These are phyloP conservation scores for Tulasnella sp. DNA, from an alignment of 768 basidiomycete species.

Conservation along the genomic window DNA sequence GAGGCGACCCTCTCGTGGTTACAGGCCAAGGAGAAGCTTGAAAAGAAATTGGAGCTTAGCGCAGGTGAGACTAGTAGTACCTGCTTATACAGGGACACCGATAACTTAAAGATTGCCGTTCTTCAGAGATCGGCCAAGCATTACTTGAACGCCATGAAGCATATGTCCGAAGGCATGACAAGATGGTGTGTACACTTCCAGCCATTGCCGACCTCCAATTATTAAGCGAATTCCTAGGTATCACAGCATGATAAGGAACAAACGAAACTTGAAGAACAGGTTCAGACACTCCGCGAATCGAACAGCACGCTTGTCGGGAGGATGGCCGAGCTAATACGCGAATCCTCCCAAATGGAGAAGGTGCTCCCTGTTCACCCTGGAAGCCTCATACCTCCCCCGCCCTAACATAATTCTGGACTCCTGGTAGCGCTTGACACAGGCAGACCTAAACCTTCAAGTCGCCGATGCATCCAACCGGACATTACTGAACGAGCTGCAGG, in stretches of 20 bases:
- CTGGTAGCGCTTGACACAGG: slow-evolving; percentile 66
- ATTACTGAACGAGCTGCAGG: slow-evolving; percentile 68
- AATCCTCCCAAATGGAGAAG: slow-evolving; percentile 61
- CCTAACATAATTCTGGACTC: slow-evolving; percentile 11
- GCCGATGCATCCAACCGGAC: slow-evolving; percentile 74
- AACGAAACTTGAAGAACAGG: slow-evolving; percentile 33
- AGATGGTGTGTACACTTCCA: slow-evolving; percentile 2
- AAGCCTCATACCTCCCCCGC: not conserved
- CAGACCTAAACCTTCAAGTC: slow-evolving; percentile 75
- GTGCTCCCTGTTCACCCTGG: slow-evolving; percentile 34
- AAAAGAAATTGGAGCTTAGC: slow-evolving; percentile 73
- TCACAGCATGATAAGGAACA: slow-evolving; percentile 23
- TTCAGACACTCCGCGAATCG: slow-evolving; percentile 30
- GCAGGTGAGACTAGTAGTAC: slow-evolving; percentile 59
- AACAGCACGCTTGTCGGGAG: slow-evolving; percentile 38
- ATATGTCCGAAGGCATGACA: slow-evolving; percentile 65
- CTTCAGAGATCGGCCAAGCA: slow-evolving; percentile 84
- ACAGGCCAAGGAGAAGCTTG: slow-evolving; percentile 62
- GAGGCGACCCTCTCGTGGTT: slow-evolving; percentile 62
- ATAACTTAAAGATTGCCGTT: slow-evolving; percentile 15
- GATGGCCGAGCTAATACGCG: slow-evolving; percentile 44
- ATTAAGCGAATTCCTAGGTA: slow-evolving; percentile 32
- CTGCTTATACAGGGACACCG: slow-evolving; percentile 4
- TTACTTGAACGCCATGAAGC: slow-evolving; percentile 81
- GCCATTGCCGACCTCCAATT: not conserved